Conservation (phyloP, 495 filamentous ascomycete species). For the Acidomyces sp. region DNA sequence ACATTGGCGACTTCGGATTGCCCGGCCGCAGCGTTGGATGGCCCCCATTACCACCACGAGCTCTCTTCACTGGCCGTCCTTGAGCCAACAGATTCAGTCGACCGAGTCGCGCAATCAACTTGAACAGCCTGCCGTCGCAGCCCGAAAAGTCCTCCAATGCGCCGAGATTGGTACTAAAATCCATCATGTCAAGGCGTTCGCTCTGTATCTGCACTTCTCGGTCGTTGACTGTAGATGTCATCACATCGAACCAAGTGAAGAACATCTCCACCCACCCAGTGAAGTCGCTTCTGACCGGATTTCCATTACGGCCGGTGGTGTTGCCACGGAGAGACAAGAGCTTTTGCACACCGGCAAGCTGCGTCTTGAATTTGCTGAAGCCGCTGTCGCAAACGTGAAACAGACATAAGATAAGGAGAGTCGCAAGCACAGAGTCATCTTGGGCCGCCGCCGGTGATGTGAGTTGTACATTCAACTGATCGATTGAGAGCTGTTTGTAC, state of each 20-base stretch:
- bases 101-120: constrained; percentile 38
- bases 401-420: constrained; percentile 74
- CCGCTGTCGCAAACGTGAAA: constrained; percentile 91
- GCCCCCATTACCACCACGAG: constrained; percentile 18
- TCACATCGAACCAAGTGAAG: constrained; percentile 93
- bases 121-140: constrained; percentile 49
- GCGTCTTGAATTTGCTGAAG: constrained; percentile 80
- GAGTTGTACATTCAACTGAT: constrained; percentile 68
- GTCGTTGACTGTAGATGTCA: constrained; percentile 83
- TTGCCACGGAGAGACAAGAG: constrained; percentile 72
- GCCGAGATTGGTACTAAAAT: constrained; percentile 55
- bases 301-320: no score
- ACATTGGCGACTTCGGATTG: background rate
- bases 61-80: constrained; percentile 31
- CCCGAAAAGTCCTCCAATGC: constrained; percentile 76
- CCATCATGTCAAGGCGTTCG: constrained; percentile 52
- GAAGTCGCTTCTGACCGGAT: constrained; percentile 49
- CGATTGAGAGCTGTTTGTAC: constrained; percentile 70
- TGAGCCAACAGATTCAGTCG: constrained; percentile 83
- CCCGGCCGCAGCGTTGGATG: constrained; percentile 16
- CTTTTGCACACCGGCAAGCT: constrained; percentile 89
- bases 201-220: constrained; percentile 77
- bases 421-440: constrained; percentile 80
- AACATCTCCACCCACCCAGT: constrained; percentile 89
- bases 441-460: constrained; percentile 57